These are phyloP conservation scores for Leishmania arabica DNA, from an alignment of 208 protist species.

Conservation along the genomic window DNA sequence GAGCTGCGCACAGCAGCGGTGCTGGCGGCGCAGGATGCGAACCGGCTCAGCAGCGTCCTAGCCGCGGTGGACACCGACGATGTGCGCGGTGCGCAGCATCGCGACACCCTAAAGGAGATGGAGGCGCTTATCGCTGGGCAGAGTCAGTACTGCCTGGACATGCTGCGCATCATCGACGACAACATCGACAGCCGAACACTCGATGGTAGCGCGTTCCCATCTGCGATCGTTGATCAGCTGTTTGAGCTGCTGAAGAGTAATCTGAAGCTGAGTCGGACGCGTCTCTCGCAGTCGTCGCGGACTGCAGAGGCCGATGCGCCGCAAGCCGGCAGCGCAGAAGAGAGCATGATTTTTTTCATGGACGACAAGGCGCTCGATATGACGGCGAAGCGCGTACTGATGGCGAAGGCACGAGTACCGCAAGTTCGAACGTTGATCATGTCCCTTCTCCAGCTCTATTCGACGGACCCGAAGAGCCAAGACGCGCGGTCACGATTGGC, in stretches of 20 bases:
- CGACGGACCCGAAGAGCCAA: slow-evolving; percentile 63
- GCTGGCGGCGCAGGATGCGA: slow-evolving; percentile 34
- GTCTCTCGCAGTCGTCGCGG: background rate
- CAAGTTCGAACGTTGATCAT: slow-evolving; percentile 68
- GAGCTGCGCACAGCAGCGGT: slow-evolving; percentile 48
- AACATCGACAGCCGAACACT: slow-evolving; percentile 51
- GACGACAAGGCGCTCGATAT: slow-evolving; percentile 26
- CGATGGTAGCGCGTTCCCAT: slow-evolving; percentile 42
- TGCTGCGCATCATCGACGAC: slow-evolving; percentile 50
- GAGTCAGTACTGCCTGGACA: slow-evolving; percentile 33
- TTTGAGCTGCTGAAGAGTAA: slow-evolving; percentile 43
- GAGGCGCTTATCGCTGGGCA: slow-evolving; percentile 31
- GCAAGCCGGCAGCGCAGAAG: background rate
- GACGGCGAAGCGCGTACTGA: slow-evolving; percentile 30
- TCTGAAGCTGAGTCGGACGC: slow-evolving; percentile 26
- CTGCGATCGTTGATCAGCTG: slow-evolving; percentile 40
- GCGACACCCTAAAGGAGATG: slow-evolving; percentile 35
- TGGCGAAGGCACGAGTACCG: slow-evolving; percentile 40
- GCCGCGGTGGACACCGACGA: slow-evolving; percentile 28
- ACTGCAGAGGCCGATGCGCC: background rate
- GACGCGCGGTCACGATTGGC: slow-evolving; percentile 64
- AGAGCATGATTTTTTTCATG: slow-evolving; percentile 11
- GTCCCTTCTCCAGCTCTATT: slow-evolving; percentile 66
- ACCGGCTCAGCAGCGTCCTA: slow-evolving; percentile 27
- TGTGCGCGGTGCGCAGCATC: slow-evolving; percentile 2